phyloP scores from a whole-genome alignment of 352 stramenopile genomes.

The Pythium periplocum region DNA sequence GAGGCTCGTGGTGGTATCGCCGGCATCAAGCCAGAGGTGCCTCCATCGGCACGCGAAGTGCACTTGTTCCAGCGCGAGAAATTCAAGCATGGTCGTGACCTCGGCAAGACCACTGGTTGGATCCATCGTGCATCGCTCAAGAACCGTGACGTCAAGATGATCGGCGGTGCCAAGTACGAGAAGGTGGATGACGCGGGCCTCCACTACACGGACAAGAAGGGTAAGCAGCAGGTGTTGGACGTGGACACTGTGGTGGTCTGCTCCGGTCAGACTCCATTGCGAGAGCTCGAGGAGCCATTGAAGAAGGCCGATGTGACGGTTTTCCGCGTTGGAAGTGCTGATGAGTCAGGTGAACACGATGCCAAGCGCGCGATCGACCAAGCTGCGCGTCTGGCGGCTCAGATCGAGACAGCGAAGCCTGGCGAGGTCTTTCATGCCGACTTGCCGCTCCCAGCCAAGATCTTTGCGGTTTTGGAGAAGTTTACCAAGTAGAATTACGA shows the following conservation, averaged over 20 bases:
- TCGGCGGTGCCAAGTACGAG: slow-evolving; percentile 91
- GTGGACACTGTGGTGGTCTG: slow-evolving; percentile 96
- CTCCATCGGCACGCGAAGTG: slow-evolving; percentile 69
- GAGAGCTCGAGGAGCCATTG: slow-evolving; percentile 82
- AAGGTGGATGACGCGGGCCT: slow-evolving; percentile 93
- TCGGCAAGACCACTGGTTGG: slow-evolving; percentile 97
- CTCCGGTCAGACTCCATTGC: slow-evolving; percentile 91
- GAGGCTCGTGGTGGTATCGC: slow-evolving; percentile 82
- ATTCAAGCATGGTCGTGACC: slow-evolving; percentile 87
- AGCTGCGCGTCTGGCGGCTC: slow-evolving; percentile 85
- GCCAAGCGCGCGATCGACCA: slow-evolving; percentile 98
- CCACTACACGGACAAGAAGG: slow-evolving; percentile 91
- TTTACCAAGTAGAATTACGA: slow-evolving; percentile 32
- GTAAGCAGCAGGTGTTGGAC: slow-evolving; percentile 78
- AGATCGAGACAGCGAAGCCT: slow-evolving; percentile 73
- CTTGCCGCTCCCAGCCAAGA: slow-evolving; percentile 26
- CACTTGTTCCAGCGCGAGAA: slow-evolving; percentile 94
- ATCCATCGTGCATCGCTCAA: slow-evolving; percentile 93
- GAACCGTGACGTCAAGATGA: slow-evolving; percentile 90
- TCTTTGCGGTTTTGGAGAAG: slow-evolving; percentile 47
- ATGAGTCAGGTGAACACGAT: slow-evolving; percentile 93
- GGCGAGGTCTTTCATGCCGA: slow-evolving; percentile 48
- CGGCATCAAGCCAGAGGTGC: slow-evolving; percentile 36
- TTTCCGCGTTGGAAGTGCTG: slow-evolving; percentile 94
- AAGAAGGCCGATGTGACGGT: slow-evolving; percentile 67